Evolutionary conservation across 352 stramenopile species (phyloP).

Genomic region (Pythium rishiriense): DNA sequence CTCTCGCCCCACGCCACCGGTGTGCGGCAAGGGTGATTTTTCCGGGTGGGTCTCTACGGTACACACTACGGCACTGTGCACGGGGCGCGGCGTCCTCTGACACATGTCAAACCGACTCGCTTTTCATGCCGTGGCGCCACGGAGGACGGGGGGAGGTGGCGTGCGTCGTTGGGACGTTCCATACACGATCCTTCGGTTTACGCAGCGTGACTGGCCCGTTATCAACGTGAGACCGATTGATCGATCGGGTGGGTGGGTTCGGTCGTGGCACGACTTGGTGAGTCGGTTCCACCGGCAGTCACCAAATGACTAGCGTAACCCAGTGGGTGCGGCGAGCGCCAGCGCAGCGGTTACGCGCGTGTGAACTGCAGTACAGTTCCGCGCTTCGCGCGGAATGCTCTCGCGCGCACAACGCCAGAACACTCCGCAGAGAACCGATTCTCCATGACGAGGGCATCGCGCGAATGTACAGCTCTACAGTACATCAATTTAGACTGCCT

Average conservation of each 20-base stretch:
- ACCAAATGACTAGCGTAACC: background rate
- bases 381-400: background rate
- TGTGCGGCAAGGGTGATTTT: background rate
- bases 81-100: background rate
- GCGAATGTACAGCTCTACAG: too few relatives aligned
- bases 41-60: conserved; percentile 1
- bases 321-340: background rate
- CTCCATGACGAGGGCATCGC: too few relatives aligned
- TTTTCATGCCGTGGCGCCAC: conserved; percentile 4
- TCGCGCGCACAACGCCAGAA: conserved; percentile 1
- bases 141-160: background rate
- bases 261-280: background rate
- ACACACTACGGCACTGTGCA: background rate
- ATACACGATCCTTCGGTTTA: background rate
- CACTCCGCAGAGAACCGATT: too few relatives aligned
- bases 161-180: background rate
- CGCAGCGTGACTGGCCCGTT: background rate
- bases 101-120: conserved; percentile 31
- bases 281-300: background rate
- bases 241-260: background rate
- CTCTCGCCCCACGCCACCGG: conserved; percentile 4
- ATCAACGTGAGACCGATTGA: background rate
- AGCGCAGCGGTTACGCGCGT: background rate
- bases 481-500: too few relatives aligned
- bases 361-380: conserved; percentile 11